A percentile compares a stretch with the other conserved stretches of the same genome.
phyloP scores from a whole-genome alignment of 1,284 basidiomycete genomes.

The Rhodotorula mucilaginosa region DNA sequence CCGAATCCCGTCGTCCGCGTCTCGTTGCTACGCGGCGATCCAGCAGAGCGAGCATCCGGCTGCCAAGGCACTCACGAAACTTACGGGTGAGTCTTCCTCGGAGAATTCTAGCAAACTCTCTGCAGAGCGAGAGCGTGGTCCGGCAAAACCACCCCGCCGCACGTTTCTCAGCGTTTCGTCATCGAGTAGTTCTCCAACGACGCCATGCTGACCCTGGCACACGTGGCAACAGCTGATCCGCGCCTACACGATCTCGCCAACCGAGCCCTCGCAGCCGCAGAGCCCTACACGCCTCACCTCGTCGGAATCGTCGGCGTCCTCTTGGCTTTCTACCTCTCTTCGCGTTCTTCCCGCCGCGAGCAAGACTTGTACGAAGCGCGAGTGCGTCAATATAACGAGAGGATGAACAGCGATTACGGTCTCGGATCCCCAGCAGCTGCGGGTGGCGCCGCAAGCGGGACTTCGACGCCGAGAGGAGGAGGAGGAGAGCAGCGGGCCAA shows the following conservation, averaged over 20 bases:
- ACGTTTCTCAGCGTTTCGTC: background rate
- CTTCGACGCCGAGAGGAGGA: background rate
- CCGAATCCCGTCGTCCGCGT: background rate
- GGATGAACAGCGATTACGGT: constrained; percentile 24
- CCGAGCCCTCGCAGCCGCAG: background rate
- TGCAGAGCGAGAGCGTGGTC: background rate
- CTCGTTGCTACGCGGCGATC: background rate
- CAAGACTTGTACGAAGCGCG: background rate
- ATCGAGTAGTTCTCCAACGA: background rate
- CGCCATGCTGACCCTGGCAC: background rate
- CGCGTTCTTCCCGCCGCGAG: background rate
- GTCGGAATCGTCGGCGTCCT: constrained; percentile 14
- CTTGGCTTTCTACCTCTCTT: constrained; percentile 1
- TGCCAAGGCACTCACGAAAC: background rate
- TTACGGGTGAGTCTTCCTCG: constrained; percentile 5
- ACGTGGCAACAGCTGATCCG: background rate
- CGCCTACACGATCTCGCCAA: background rate
- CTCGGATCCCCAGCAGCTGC: constrained; percentile 4
- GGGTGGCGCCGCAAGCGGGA: background rate
- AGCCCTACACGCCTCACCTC: background rate
- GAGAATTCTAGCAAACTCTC: background rate
- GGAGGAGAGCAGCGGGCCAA: background rate
- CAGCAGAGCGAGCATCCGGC: constrained; percentile 9
- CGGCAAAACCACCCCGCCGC: background rate
- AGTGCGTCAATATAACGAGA: background rate